Evolutionary conservation across 2,329 filamentous ascomycete species (phyloP).

Genomic region (Aaosphaeria arxii): DNA sequence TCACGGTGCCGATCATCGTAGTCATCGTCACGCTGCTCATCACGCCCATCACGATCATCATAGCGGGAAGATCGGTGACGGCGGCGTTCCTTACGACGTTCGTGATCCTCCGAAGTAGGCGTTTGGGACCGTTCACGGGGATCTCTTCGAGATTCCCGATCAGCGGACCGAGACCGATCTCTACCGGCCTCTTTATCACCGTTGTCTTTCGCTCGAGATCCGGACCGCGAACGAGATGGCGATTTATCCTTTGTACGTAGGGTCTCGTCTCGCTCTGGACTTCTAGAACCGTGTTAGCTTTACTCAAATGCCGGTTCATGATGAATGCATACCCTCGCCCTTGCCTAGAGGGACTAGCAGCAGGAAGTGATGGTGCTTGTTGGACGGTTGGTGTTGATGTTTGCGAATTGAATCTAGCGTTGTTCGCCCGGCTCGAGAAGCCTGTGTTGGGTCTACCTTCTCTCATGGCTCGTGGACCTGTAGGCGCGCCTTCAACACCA

Average conservation of each 20-base stretch:
- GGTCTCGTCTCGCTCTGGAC: conserved; percentile 32
- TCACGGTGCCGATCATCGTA: conserved; percentile 27
- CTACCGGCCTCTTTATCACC: conserved; percentile 12
- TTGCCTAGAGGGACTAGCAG: conserved; percentile 23
- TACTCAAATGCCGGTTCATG: background rate
- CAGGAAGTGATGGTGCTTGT: conserved; percentile 14
- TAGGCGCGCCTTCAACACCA: conserved; percentile 71
- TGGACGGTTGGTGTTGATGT: conserved; percentile 17
- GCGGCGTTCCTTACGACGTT: conserved; percentile 39
- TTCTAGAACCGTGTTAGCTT: conserved; percentile 8
- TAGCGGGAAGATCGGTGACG: conserved; percentile 49
- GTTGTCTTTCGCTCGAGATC: conserved; percentile 34
- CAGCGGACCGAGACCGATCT: conserved; percentile 24
- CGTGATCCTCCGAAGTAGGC: conserved; percentile 20
- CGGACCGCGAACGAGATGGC: conserved; percentile 39
- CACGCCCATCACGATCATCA: conserved; percentile 38
- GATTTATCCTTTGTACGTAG: conserved; percentile 37
- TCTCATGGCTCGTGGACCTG: conserved; percentile 91
- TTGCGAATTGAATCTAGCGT: conserved; percentile 18
- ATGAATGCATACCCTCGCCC: conserved; percentile 26
- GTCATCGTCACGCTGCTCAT: conserved; percentile 37
- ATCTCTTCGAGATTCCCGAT: conserved; percentile 47
- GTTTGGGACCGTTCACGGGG: conserved; percentile 55
- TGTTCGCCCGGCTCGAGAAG: conserved; percentile 58
- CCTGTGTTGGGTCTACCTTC: conserved; percentile 83